phyloP scores from a whole-genome alignment of 345 rosid species.

The Schrenkiella parvula region DNA sequence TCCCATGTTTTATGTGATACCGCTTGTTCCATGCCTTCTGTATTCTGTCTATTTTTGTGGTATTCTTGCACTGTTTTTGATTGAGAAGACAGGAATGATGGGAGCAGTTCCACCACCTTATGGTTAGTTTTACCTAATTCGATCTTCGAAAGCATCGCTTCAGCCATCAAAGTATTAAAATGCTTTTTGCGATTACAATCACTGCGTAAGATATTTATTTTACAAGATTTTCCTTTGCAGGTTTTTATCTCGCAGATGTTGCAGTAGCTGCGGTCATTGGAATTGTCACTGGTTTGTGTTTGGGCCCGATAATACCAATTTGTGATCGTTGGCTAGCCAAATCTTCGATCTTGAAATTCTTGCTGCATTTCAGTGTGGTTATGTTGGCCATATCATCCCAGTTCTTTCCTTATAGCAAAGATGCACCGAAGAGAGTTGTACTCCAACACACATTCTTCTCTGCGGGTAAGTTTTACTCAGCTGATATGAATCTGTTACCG shows the following conservation, averaged over 20 bases:
- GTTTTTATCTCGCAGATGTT: constrained; percentile 67
- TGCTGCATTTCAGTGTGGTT: constrained; percentile 64
- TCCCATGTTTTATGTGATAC: constrained; percentile 53
- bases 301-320: constrained; percentile 79
- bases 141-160: background rate
- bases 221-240: constrained; percentile 43
- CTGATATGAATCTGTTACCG: background rate
- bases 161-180: background rate
- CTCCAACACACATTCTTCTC: constrained; percentile 76
- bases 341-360: constrained; percentile 61
- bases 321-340: constrained; percentile 78
- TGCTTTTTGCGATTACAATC: background rate
- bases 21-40: constrained; percentile 70
- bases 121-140: constrained; percentile 51
- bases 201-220: background rate
- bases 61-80: constrained; percentile 65
- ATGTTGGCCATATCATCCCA: constrained; percentile 82
- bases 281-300: constrained; percentile 65
- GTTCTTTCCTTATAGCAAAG: constrained; percentile 83
- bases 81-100: constrained; percentile 99
- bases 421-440: constrained; percentile 88
- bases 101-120: constrained; percentile 86
- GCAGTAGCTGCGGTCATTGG: constrained; percentile 71
- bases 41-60: constrained; percentile 80
- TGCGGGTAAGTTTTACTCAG: constrained; percentile 44